Percentiles rank a stretch among this genome's conserved stretches.
These are phyloP conservation scores for Cylindrodendrum hubeiense DNA, from an alignment of 2,329 filamentous ascomycete species.

Conservation along the genomic window DNA sequence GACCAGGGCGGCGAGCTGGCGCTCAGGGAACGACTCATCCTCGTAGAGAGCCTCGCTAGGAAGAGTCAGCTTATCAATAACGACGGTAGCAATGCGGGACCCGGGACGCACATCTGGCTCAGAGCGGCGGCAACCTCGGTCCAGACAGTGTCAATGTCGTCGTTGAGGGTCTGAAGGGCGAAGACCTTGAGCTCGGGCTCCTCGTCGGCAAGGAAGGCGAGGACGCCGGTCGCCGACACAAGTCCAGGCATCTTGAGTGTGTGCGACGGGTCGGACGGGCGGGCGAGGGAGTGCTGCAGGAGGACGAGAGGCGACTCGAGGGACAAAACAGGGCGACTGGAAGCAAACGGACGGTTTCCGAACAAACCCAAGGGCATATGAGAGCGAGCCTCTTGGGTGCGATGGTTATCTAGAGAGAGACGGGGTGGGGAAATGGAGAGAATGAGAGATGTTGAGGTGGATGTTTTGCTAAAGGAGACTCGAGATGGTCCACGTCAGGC, in stretches of 20 bases:
- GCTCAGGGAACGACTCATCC: constrained; percentile 93
- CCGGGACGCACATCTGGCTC: constrained; percentile 82
- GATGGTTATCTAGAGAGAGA: constrained; percentile 24
- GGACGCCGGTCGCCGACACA: constrained; percentile 92
- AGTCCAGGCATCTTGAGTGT: constrained; percentile 82
- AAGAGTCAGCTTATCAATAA: constrained; percentile 27
- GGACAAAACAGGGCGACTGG: constrained; percentile 30
- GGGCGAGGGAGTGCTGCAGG: constrained; percentile 31
- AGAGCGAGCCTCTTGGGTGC: constrained; percentile 9
- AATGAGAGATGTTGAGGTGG: constrained; percentile 30
- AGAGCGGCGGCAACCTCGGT: constrained; percentile 94
- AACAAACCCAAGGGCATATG: constrained; percentile 41
- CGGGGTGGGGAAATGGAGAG: constrained; percentile 23
- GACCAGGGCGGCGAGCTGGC: constrained; percentile 92
- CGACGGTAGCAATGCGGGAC: neutral
- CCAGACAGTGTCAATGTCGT: constrained; percentile 97
- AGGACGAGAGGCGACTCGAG: constrained; percentile 34
- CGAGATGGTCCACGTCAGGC: constrained; percentile 60
- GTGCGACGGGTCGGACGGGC: constrained; percentile 34
- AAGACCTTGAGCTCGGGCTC: constrained; percentile 95
- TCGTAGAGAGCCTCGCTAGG: constrained; percentile 95
- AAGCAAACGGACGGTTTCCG: constrained; percentile 31
- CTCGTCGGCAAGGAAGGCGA: constrained; percentile 95
- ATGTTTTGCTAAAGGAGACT: constrained; percentile 48
- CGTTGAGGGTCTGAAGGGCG: constrained; percentile 93